A percentile compares a stretch with the other conserved stretches of the same genome.
Conservation (phyloP, 208 protist genomes). For the Phytomonas francai region DNA sequence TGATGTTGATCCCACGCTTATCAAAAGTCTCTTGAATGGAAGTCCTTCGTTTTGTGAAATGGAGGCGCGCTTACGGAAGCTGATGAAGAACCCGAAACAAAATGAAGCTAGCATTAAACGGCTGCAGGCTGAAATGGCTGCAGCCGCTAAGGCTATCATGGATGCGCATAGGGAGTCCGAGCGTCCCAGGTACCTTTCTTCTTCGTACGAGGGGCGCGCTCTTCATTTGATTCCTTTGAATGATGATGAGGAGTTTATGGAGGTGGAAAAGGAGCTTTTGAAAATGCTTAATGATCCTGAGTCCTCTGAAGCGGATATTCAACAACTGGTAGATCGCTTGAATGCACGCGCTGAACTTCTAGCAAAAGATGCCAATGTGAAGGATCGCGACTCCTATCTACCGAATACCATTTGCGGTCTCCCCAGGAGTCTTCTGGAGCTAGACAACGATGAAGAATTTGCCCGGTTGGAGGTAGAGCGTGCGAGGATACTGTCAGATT, state of each 20-base stretch:
- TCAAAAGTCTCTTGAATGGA: conserved; percentile 15
- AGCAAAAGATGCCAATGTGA: conserved; percentile 15
- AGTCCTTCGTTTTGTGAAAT: conserved; percentile 18
- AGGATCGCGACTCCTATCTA: conserved; percentile 16
- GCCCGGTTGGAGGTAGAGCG: conserved; percentile 60
- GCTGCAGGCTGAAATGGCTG: conserved; percentile 31
- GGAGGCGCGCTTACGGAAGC: conserved; percentile 29
- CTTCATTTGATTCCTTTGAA: conserved; percentile 23
- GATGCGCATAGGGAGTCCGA: conserved; percentile 8
- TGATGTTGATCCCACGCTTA: conserved; percentile 1
- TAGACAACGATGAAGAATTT: conserved; percentile 74
- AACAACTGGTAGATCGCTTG: conserved; percentile 21
- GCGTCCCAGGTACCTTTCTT: conserved; percentile 19
- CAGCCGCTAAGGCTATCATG: conserved; percentile 14
- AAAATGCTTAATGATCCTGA: conserved; percentile 20
- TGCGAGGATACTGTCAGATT: conserved; percentile 19
- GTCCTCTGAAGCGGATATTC: conserved; percentile 15
- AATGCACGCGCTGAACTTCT: conserved; percentile 21
- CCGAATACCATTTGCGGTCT: conserved; percentile 19
- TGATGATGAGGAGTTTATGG: conserved; percentile 28
- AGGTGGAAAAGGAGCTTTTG: conserved; percentile 30
- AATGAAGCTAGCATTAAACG: conserved; percentile 27
- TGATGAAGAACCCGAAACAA: conserved; percentile 23
- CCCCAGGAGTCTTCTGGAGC: conserved; percentile 25
- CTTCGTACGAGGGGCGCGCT: conserved; percentile 36